phyloP scores from a whole-genome alignment of 2,329 filamentous ascomycete species.

The Pezizomycotina sp. region DNA sequence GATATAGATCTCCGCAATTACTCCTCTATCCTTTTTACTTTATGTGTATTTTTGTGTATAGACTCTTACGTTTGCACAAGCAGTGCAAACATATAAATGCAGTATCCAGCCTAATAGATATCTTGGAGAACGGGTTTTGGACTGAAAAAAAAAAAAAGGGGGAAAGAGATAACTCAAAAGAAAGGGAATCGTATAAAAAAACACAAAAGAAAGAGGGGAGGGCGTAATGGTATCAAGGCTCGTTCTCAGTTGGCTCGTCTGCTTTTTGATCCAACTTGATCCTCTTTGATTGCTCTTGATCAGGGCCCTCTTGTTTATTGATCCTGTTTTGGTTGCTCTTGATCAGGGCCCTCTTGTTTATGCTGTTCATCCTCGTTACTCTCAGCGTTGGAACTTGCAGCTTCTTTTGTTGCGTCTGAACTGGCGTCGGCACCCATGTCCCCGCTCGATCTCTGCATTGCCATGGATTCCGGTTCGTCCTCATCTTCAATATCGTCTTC shows the following conservation, averaged over 20 bases:
- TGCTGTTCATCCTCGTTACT: background rate
- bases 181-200: slow-evolving; percentile 11
- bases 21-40: too few species aligned
- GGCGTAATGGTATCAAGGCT: slow-evolving; percentile 4
- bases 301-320: slow-evolving; percentile 1
- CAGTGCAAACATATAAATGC: too few species aligned
- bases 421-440: too few species aligned
- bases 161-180: slow-evolving; percentile 6
- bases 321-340: too few species aligned
- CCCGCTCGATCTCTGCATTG: too few species aligned
- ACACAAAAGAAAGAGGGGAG: slow-evolving; percentile 7
- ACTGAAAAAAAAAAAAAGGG: slow-evolving; percentile 8
- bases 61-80: too few species aligned
- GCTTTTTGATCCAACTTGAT: background rate
- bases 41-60: too few species aligned
- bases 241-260: too few species aligned
- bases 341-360: too few species aligned
- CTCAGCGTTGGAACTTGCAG: slow-evolving; percentile 3
- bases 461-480: slow-evolving; percentile 24
- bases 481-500: slow-evolving; percentile 26
- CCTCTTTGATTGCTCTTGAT: slow-evolving; percentile 1
- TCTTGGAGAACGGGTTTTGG: slow-evolving; percentile 1
- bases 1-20: too few species aligned
- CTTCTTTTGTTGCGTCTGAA: too few species aligned
- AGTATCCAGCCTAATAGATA: too few species aligned